Evolutionary conservation across 352 stramenopile genomes (phyloP).

Genomic region (Phytophthora pini): DNA sequence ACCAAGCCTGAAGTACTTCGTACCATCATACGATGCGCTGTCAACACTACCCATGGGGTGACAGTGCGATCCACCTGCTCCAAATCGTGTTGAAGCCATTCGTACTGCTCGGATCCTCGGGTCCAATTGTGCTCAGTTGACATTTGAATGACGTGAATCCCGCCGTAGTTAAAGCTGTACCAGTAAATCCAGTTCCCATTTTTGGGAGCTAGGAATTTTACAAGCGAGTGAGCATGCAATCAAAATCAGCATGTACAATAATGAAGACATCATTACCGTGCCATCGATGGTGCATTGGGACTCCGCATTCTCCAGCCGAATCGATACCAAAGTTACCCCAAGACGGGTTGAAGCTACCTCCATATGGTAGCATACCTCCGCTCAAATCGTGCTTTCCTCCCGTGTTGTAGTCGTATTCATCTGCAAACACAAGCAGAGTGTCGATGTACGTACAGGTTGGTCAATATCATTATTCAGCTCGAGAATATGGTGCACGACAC

Average conservation of each 20-base stretch:
- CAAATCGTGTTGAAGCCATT: conserved; percentile 88
- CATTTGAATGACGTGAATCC: conserved; percentile 92
- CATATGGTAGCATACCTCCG: conserved; percentile 44
- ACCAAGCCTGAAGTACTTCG: not conserved
- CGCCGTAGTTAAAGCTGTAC: conserved; percentile 92
- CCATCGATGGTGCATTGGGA: conserved; percentile 74
- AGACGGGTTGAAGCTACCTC: conserved; percentile 59
- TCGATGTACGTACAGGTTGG: no score
- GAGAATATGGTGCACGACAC: conserved; percentile 13
- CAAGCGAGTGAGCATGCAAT: conserved; percentile 8
- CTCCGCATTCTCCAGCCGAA: conserved; percentile 68
- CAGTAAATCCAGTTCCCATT: conserved; percentile 81
- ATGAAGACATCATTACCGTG: conserved; percentile 48
- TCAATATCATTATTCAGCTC: no score
- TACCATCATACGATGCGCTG: conserved; percentile 91
- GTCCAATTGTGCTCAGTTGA: conserved; percentile 92
- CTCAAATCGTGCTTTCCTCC: conserved; percentile 67
- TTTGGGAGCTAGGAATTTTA: conserved; percentile 48
- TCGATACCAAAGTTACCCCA: conserved; percentile 78
- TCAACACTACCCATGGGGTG: conserved; percentile 93
- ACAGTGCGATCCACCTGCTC: conserved; percentile 72
- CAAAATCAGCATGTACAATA: not conserved
- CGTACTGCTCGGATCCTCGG: conserved; percentile 83
- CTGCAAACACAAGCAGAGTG: conserved; percentile 26
- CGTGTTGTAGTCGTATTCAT: conserved; percentile 75